These are phyloP conservation scores for Tylopilus plumbeoviolaceoides DNA, from an alignment of 768 basidiomycete species.

Conservation along the genomic window DNA sequence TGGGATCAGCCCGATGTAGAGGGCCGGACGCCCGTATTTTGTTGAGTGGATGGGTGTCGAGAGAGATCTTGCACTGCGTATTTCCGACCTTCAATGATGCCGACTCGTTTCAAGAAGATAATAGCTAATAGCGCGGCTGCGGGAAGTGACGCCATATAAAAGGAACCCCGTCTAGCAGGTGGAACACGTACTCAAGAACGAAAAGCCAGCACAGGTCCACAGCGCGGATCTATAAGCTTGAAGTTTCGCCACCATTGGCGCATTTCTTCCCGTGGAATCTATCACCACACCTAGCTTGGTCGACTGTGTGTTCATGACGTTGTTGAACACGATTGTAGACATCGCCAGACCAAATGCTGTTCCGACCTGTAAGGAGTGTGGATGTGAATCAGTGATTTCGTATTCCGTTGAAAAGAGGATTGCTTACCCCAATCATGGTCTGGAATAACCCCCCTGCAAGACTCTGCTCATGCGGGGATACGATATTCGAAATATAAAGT, in stretches of 20 bases:
- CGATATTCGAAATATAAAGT: neutral
- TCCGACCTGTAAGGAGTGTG: neutral
- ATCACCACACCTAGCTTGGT: neutral
- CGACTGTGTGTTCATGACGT: neutral
- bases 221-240: neutral
- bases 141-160: neutral
- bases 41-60: neutral
- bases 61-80: neutral
- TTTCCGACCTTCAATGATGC: neutral
- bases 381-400: neutral
- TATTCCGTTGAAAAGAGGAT: neutral
- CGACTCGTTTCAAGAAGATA: neutral
- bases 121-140: neutral
- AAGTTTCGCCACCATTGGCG: neutral
- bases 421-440: neutral
- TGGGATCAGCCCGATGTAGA: neutral
- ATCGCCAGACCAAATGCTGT: neutral
- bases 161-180: neutral
- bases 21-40: neutral
- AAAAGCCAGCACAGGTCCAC: neutral
- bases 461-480: neutral
- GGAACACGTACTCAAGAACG: neutral
- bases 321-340: neutral
- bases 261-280: neutral
- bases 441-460: neutral